Evolutionary conservation across 495 filamentous ascomycete genomes (phyloP), one percentile per base, ranked within the genome.

Genomic region (Aspergillus kassunensis): DNA sequence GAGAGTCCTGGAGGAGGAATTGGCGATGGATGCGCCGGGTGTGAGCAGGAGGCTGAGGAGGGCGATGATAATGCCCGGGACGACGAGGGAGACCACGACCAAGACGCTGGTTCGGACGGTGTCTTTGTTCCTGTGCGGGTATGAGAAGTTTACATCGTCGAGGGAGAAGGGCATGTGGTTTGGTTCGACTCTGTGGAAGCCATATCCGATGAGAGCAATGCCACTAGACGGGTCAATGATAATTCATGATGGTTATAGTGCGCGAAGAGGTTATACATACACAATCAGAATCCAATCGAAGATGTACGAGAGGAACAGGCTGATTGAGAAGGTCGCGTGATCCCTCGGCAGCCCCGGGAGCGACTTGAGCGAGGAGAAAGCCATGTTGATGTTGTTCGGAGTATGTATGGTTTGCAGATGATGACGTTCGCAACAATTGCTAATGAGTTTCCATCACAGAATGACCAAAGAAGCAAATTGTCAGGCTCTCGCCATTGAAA

Each of bases 121-220:
- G 34, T 85, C 78, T 9, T 77, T 52, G 2, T 65, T 56, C 18
- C 63, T 67, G 55, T 74, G 74, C 0, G 85, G 85, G 55, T 72
- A 85, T 33, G 81, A 78, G 54, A 88, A 85, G 23, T 54, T 64
- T 0, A 76, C 66, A 60, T 88, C 79, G 30, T 71, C 62, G 3
- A 84, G 68, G 24, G 75, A 68, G 63, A 78, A 78, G 12, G 75
- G 66, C 25, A 64, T 64, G 19, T 67, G 68, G 41, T 71, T 78
- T n/a, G 75, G 75, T 3, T 54, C 55, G 7, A 67, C 42, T 30
- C 54, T 55, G 39, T 65, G 71, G 55, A 80, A 74, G 1, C 60
- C 72, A 40, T 62, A 74, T 47, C 75, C 78, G 31, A 77, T 74
- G 16, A 72, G 57, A 6, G 72, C 74, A 41, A 75, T 67, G 19